Evolutionary conservation across 2,329 filamentous ascomycete species (phyloP).

Genomic region (Aspergillus sp.): DNA sequence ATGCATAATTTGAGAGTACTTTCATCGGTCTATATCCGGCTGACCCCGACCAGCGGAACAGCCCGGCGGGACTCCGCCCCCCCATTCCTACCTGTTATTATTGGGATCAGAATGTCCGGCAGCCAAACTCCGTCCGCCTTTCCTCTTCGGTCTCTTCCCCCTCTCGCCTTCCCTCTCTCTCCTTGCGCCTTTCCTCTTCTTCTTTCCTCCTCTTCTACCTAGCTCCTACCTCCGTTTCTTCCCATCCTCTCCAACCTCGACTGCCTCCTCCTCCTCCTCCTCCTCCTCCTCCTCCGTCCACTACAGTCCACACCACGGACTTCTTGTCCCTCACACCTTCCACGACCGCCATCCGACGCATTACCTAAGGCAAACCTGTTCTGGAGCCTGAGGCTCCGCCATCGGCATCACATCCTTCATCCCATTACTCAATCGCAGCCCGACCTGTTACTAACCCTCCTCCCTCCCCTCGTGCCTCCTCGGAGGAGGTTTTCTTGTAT

Average conservation of each 20-base stretch:
- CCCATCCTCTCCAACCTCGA: constrained; percentile 3
- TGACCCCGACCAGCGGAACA: constrained; percentile 16
- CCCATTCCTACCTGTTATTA: too few relatives aligned
- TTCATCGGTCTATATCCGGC: too few relatives aligned
- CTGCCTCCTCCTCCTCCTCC: constrained; percentile 10
- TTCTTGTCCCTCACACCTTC: constrained; percentile 8
- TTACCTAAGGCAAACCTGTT: constrained; percentile 18
- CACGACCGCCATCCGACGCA: constrained; percentile 1
- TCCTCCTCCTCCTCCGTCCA: constrained; percentile 8
- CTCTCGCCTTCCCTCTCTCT: constrained; percentile 8
- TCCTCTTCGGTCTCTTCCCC: constrained; percentile 2
- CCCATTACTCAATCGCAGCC: constrained; percentile 18
- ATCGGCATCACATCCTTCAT: constrained; percentile 20
- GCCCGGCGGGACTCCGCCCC: constrained; percentile 27
- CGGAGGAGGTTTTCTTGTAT: background rate
- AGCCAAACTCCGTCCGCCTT: constrained; percentile 2
- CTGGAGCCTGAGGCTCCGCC: constrained; percentile 23
- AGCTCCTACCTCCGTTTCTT: constrained; percentile 2
- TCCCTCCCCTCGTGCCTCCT: background rate
- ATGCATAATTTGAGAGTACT: too few relatives aligned
- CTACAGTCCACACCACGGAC: constrained; percentile 4
- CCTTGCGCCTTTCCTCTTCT: constrained; percentile 7
- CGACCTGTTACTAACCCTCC: background rate
- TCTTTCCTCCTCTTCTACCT: constrained; percentile 6
- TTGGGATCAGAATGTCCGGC: constrained; percentile 1